phyloP scores from a whole-genome alignment of 2,329 filamentous ascomycete genomes.

The Moelleriella libera region DNA sequence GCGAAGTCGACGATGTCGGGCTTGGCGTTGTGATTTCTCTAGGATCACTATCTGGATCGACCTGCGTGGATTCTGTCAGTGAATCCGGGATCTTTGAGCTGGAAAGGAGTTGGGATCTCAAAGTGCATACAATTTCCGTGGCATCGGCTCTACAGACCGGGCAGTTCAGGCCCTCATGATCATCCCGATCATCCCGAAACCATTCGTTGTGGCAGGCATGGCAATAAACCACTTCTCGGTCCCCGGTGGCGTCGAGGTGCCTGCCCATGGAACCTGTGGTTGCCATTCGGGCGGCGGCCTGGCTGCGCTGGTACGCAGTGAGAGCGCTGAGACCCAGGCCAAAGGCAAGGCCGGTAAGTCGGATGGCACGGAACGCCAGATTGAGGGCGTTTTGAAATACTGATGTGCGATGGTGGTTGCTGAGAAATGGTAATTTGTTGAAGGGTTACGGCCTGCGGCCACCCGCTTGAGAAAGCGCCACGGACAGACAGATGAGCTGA shows the following conservation, averaged over 20 bases:
- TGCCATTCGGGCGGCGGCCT: slow-evolving; percentile 22
- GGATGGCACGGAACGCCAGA: slow-evolving; percentile 42
- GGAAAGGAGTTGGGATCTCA: neutral
- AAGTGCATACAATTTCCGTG: slow-evolving; percentile 64
- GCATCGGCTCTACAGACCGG: slow-evolving; percentile 66
- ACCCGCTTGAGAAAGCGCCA: too few species aligned
- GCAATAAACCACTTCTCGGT: slow-evolving; percentile 69
- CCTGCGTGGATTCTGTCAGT: slow-evolving; percentile 20
- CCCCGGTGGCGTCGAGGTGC: slow-evolving; percentile 34
- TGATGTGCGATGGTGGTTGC: too few species aligned
- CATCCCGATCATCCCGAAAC: slow-evolving; percentile 40
- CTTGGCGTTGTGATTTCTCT: slow-evolving; percentile 22
- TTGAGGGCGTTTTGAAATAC: slow-evolving; percentile 12
- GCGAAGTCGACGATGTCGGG: slow-evolving; percentile 4
- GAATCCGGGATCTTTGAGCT: neutral
- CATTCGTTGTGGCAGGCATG: slow-evolving; percentile 72
- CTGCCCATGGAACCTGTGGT: slow-evolving; percentile 11
- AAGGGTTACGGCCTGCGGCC: too few species aligned
- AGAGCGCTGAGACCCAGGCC: slow-evolving; percentile 43
- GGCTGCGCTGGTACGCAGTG: slow-evolving; percentile 35
- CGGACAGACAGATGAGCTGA: too few species aligned
- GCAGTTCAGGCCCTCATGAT: slow-evolving; percentile 48
- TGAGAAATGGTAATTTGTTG: too few species aligned
- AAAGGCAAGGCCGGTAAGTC: slow-evolving; percentile 38
- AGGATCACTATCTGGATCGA: slow-evolving; percentile 47